Conservation (phyloP, 768 basidiomycete genomes). For the Russula foetens region DNA sequence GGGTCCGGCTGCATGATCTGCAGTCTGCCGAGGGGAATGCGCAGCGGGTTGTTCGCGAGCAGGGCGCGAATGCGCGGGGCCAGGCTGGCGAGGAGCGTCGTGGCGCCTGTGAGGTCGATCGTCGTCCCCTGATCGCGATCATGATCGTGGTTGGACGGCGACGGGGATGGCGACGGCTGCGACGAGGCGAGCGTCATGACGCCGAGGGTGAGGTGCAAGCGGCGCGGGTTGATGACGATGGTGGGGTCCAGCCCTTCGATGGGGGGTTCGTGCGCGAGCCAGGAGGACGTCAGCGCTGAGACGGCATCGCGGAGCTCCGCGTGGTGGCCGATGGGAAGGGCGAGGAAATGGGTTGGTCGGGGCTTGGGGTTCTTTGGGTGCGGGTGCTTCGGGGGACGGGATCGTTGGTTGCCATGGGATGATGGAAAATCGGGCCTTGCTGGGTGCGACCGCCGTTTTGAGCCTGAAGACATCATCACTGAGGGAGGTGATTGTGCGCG, state of each 20-base stretch:
- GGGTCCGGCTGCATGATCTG: constrained; percentile 40
- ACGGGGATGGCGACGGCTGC: constrained; percentile 14
- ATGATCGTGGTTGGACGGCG: constrained; percentile 7
- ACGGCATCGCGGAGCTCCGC: constrained; percentile 24
- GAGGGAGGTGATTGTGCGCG: background rate
- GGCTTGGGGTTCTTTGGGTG: background rate
- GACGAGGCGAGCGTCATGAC: constrained; percentile 49
- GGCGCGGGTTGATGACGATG: constrained; percentile 45
- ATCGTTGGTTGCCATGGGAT: background rate
- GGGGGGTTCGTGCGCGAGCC: constrained; percentile 26
- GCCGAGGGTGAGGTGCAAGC: constrained; percentile 70
- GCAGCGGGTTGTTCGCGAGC: constrained; percentile 28
- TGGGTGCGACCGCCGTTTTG: background rate
- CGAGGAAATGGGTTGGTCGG: constrained; percentile 13
- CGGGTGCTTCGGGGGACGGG: background rate
- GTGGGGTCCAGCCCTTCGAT: constrained; percentile 49
- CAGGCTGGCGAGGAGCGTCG: constrained; percentile 23
- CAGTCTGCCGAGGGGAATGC: constrained; percentile 39
- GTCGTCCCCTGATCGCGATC: too few species aligned
- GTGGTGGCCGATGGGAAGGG: constrained; percentile 25
- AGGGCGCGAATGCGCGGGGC: constrained; percentile 36
- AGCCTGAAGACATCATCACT: background rate
- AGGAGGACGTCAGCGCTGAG: constrained; percentile 24
- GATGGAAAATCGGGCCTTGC: background rate
- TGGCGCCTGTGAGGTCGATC: constrained; percentile 22